Base-by-base conservation (phyloP, 345 rosid species). In the Sonneratia caseolaris region DNA sequence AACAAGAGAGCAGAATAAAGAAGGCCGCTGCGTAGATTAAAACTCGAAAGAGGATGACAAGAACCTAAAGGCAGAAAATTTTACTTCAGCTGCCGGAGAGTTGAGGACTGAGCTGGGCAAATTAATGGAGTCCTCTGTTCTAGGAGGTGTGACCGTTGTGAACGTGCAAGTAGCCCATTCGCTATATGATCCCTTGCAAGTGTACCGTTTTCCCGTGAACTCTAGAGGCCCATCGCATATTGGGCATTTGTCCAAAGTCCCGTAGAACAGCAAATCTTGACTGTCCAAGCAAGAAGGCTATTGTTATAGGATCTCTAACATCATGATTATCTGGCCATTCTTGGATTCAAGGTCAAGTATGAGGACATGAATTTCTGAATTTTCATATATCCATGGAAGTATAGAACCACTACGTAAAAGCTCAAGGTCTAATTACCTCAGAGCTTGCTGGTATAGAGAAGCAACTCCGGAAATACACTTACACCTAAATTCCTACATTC, bases 81-180 rank as follows among this genome's bases (percentile, higher is more conserved):
- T 72, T 83, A 89, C 91, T 53, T 86, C 93, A 21, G 86, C 82
- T 7, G 82, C 69, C 0, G 88, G 77, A 32, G 93, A 81, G 21
- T 83, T 83, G 56, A 79, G 79, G 43, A 82, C 81, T 37, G 87
- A 83, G 73, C 85, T 88, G 0, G 95, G 85, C 21, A 90, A 47
- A 69, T 82, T 82, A 65, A 80, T 38, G 7, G 85, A 72, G 62
- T 85, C 88, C 32, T 84, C 84, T 68, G 72, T 86, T 61, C 93
- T 85, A 12, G 93, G 87, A 3, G 97, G 92, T 55, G 64, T 65
- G 69, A 81, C 84, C 53, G 89, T 77, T 75, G 74, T 85, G 71
- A 77, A 87, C 67, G 85, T 88, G 81, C 98, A 89, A 76, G 87
- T 85, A 22, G 91, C 86, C 97, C 98, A 92, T 68, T 90, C 95